A percentile compares a stretch with the other conserved stretches of the same genome.
Evolutionary conservation across 192 early-diverging fungal genomes (phyloP).

Genomic region (Funneliformis geosporum): DNA sequence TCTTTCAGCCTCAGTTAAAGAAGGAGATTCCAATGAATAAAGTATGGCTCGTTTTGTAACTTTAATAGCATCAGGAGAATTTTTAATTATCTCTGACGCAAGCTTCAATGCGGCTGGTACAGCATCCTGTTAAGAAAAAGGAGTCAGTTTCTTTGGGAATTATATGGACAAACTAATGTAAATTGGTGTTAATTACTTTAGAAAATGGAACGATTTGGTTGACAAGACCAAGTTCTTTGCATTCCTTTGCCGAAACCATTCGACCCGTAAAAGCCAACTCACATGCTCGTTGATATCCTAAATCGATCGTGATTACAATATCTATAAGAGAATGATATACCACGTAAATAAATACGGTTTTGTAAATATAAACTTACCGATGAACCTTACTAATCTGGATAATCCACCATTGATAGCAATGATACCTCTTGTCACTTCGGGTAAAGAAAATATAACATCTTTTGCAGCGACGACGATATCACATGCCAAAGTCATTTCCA

Average conservation of each 20-base stretch:
- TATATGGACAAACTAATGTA: not conserved
- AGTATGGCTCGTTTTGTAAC: conserved; percentile 41
- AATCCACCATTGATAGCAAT: conserved; percentile 41
- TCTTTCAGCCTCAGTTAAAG: conserved; percentile 37
- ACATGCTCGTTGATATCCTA: conserved; percentile 40
- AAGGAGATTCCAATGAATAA: conserved; percentile 38
- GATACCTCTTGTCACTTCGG: conserved; percentile 47
- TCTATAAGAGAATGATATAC: too few species aligned
- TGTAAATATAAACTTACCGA: conserved; percentile 18
- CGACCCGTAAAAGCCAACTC: conserved; percentile 46
- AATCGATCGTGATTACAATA: not conserved
- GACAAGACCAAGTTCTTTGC: conserved; percentile 41
- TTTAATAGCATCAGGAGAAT: conserved; percentile 49
- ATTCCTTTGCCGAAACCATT: conserved; percentile 40
- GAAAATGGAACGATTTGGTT: conserved; percentile 37
- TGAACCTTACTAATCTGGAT: conserved; percentile 35
- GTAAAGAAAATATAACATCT: conserved; percentile 42
- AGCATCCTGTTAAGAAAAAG: conserved; percentile 19
- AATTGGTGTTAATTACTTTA: not conserved
- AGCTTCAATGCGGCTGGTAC: conserved; percentile 33
- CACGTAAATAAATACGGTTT: not conserved
- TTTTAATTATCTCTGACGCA: conserved; percentile 40
- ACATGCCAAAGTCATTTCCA: conserved; percentile 41
- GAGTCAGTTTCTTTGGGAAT: not conserved
- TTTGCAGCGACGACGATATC: conserved; percentile 47